Evolutionary conservation across 2,329 filamentous ascomycete genomes (phyloP), one percentile per base, ranked within the genome.

Genomic region (Endoconidiophora laricicola): DNA sequence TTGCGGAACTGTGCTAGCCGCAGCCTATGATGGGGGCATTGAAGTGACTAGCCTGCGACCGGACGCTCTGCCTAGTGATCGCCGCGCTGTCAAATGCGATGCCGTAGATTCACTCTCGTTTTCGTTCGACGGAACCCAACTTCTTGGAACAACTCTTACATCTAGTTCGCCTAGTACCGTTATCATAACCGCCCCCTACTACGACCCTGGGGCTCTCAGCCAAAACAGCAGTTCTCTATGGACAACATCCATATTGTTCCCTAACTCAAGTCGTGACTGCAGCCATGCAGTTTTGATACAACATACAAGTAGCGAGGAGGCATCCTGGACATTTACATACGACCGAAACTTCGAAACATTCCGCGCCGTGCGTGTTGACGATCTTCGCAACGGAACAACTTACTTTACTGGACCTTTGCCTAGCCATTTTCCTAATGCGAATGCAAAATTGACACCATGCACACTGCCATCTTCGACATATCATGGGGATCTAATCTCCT

Each of bases 21-120:
- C 86, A 14, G 86, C 86, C 6, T 93, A 88, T 62, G 79, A 86
- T 59, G 83, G 84, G 50, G 85, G 84, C n/a, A 88, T 94, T 55
- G 87, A 94, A 62, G 83, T 94, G 0, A 79, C 84, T 24, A 83
- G 86, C 4, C 67, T 94, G 38, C 76, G 76, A 44, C 69, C 79
- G 2, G 74, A 71, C 48, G 78, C 76, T 23, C 59, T 81, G 24
- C 63, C 74, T 10, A 83, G 76, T 0, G 81, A 87, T 56, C 73
- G 81, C 58, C 73, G 85, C 56, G 76, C 83, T 9, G 83, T 90
- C 52, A 86, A 87, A 59, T 90, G 84, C 59, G 79, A 84, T 59
- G 74, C 73, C 1, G 81, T 88, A 3, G 84, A 90, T 59, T 70
- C 77, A 2, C 65, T 91, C 44, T 72, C 78, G 3, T 91, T 91